phyloP scores from a whole-genome alignment of 495 filamentous ascomycete genomes.

The Trichoderma parareesei region DNA sequence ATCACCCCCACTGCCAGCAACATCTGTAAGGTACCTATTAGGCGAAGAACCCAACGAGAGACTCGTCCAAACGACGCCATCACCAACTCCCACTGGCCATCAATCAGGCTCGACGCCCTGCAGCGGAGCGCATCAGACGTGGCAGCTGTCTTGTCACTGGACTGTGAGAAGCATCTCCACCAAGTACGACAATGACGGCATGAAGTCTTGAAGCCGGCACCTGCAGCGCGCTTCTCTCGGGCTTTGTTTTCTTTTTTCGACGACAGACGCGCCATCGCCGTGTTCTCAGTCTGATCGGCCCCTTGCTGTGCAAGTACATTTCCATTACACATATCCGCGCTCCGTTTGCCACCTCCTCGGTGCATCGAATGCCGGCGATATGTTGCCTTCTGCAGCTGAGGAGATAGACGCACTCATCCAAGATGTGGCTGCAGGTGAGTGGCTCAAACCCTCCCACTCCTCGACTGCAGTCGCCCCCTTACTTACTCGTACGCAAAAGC shows the following conservation, averaged over 20 bases:
- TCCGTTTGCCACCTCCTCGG: neutral
- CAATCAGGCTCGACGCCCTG: neutral
- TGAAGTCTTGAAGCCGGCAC: neutral
- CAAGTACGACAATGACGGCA: neutral
- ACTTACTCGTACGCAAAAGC: neutral
- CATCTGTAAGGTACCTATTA: too few species aligned
- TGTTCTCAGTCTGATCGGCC: neutral
- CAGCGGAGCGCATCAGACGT: neutral
- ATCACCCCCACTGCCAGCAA: too few species aligned
- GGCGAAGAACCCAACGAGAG: neutral
- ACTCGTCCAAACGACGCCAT: neutral
- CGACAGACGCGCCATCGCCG: neutral
- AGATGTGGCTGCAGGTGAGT: constrained; percentile 23
- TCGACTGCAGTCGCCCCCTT: neutral
- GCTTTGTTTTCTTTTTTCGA: neutral
- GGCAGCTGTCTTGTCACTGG: neutral
- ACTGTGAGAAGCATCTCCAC: neutral
- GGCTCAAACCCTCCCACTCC: neutral
- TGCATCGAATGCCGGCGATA: neutral
- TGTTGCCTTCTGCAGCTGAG: constrained; percentile 5
- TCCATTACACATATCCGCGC: too few species aligned
- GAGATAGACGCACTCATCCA: constrained; percentile 20
- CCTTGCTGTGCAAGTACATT: neutral
- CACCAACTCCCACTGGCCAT: neutral
- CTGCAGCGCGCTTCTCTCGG: neutral